Evolutionary conservation across 495 filamentous ascomycete species (phyloP), one percentile per base, ranked within the genome.

Genomic region (Talaromyces borbonicus): DNA sequence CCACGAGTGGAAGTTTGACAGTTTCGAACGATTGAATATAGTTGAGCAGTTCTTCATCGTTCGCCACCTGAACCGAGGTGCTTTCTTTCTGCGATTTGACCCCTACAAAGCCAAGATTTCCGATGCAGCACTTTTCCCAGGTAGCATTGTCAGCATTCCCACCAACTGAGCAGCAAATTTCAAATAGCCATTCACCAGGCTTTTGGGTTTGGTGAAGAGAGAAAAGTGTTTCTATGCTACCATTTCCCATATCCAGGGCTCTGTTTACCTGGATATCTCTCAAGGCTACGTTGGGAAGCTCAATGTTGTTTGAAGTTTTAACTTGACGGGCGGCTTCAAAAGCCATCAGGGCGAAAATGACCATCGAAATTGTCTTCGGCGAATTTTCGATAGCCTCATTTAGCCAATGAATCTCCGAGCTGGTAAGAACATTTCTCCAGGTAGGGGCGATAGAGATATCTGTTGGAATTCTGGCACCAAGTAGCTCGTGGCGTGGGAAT

Each of bases 361-460:
- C 9, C 5, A 44, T 14, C 2, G n/a, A 14, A 36, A 35, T 19
- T 33, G 50, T 52, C 26, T 35, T 48, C 18, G 15, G 52, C 23
- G 1, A 45, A 18, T 35, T 53, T 52, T 14, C 53, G 48, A 50
- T 53, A 54, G 20, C 43, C 27, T 40, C 59, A 1, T 32, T 3
- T 0, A 71, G 43, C 68, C 68, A 71, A 2, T 54, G 35, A 0
- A 66, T 52, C 18, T 70, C 64, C 2, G 32, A 49, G 0, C 43
- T 19, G 2, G 39, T 52, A 1, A 68, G 45, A 7, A 63, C n/a
- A 9, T 65, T 60, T 2, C n/a, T 9, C 63, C 63, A 68, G 2
- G 49, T 49, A 1, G 46, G 19, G 2, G 58, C 52, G 0, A 35
- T 15, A 4, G 31, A 26, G 4, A 37, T 50, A 5, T 29, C 22